phyloP scores from a whole-genome alignment of 169 alveolate genomes.

The Ophryocystis elektroscirrha region DNA sequence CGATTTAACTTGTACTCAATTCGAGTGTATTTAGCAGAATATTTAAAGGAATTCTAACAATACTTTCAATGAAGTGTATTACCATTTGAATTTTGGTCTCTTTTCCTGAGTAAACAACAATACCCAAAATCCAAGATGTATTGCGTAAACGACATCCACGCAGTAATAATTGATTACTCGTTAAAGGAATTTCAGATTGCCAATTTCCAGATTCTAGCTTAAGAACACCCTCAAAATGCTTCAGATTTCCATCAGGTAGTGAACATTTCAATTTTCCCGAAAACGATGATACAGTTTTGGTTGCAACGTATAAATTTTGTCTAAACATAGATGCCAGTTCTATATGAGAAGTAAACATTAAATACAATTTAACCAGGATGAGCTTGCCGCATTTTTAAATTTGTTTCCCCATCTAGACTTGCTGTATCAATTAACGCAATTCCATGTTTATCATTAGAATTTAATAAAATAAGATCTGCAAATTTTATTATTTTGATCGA shows the following conservation, averaged over 20 bases:
- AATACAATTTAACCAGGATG: neutral
- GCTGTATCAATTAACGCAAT: conserved; percentile 77
- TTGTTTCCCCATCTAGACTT: conserved; percentile 85
- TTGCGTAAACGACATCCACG: conserved; percentile 72
- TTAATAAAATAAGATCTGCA: conserved; percentile 73
- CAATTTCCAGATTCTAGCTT: neutral
- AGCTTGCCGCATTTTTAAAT: conserved; percentile 56
- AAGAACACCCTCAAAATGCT: conserved; percentile 8
- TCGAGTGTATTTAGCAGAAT: too few species aligned
- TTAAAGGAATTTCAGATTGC: too few species aligned
- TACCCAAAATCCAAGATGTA: conserved; percentile 71
- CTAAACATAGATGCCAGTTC: too few species aligned
- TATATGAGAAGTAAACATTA: neutral
- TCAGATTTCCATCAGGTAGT: conserved; percentile 8
- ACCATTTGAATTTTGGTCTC: conserved; percentile 69
- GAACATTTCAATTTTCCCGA: conserved; percentile 11
- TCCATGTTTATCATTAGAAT: conserved; percentile 55
- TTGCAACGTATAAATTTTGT: too few species aligned
- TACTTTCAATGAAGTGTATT: neutral
- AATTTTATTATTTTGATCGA: too few species aligned
- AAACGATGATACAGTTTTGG: neutral
- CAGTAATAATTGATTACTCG: conserved; percentile 51
- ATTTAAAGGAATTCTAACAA: too few species aligned
- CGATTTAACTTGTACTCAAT: too few species aligned
- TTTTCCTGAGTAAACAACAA: conserved; percentile 77